These are phyloP conservation scores for Trifolium fragiferum DNA, from an alignment of 306 rosid genomes.

Conservation along the genomic window DNA sequence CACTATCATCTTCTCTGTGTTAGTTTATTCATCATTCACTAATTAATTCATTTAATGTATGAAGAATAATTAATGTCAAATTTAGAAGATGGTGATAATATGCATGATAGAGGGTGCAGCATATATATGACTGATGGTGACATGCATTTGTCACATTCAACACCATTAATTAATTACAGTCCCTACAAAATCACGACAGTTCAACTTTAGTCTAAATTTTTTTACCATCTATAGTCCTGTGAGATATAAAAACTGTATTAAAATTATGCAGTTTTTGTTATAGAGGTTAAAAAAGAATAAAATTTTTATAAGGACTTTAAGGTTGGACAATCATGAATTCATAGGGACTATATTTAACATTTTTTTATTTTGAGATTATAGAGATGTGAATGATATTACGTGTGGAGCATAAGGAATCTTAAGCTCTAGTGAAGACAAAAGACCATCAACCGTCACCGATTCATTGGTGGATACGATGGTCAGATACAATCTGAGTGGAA, in stretches of 20 bases:
- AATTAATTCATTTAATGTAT: background rate
- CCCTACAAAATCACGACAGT: conserved; percentile 1
- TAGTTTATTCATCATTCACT: conserved; percentile 5
- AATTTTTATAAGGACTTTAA: background rate
- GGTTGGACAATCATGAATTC: conserved; percentile 12
- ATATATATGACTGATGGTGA: conserved; percentile 28
- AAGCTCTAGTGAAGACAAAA: conserved; percentile 57
- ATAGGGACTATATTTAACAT: conserved; percentile 7
- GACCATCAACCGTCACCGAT: conserved; percentile 51
- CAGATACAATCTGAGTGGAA: conserved; percentile 54
- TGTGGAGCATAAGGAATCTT: conserved; percentile 51
- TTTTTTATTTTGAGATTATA: conserved; percentile 22
- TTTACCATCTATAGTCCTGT: background rate
- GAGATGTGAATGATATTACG: conserved; percentile 51
- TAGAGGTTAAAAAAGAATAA: background rate
- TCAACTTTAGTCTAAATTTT: background rate
- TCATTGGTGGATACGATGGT: conserved; percentile 47
- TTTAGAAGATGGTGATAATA: conserved; percentile 3
- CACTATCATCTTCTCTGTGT: conserved; percentile 25
- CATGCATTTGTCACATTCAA: conserved; percentile 7
- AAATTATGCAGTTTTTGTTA: conserved; percentile 5
- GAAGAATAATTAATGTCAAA: conserved; percentile 19
- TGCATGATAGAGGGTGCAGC: background rate
- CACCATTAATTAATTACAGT: conserved; percentile 2
- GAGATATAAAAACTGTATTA: background rate